Percentiles rank a stretch among this genome's conserved stretches.
These are phyloP conservation scores for Vachellia pachyceras DNA, from an alignment of 306 rosid species.

Conservation along the genomic window DNA sequence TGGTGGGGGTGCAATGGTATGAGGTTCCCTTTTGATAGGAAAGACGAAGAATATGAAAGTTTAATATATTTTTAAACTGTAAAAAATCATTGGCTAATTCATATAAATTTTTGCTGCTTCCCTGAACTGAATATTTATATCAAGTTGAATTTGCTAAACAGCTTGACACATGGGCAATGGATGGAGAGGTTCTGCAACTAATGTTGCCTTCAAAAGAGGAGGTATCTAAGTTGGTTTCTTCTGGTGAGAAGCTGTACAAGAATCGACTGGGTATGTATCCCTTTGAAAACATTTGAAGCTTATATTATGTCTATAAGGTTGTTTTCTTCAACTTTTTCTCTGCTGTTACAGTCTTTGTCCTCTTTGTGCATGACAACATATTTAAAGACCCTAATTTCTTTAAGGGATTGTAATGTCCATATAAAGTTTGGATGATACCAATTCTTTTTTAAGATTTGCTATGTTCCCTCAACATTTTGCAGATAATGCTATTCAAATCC, in stretches of 20 bases:
- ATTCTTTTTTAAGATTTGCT: slow-evolving; percentile 22
- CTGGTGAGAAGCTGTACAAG: slow-evolving; percentile 62
- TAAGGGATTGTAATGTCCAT: slow-evolving; percentile 10
- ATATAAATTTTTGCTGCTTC: slow-evolving; percentile 24
- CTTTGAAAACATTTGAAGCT: slow-evolving; percentile 25
- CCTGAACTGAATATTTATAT: slow-evolving; percentile 23
- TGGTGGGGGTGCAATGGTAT: slow-evolving; percentile 90
- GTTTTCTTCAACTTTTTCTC: slow-evolving; percentile 37
- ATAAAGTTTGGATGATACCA: slow-evolving; percentile 5
- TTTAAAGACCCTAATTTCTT: slow-evolving; percentile 18
- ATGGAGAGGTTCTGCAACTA: slow-evolving; percentile 80
- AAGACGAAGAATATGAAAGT: slow-evolving; percentile 33
- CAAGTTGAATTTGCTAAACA: slow-evolving; percentile 38
- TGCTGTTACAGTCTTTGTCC: slow-evolving; percentile 26
- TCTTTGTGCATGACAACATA: background rate
- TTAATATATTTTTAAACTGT: slow-evolving; percentile 15
- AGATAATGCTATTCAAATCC: slow-evolving; percentile 75
- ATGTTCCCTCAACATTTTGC: slow-evolving; percentile 36
- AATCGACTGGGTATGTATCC: slow-evolving; percentile 58
- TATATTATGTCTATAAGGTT: background rate
- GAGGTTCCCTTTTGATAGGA: slow-evolving; percentile 32
- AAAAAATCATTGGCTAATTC: slow-evolving; percentile 20
- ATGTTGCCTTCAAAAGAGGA: slow-evolving; percentile 70
- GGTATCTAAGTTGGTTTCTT: slow-evolving; percentile 63
- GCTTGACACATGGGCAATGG: slow-evolving; percentile 82